Evolutionary conservation across 352 stramenopile species (phyloP).

Genomic region (Phytopythium boreale): DNA sequence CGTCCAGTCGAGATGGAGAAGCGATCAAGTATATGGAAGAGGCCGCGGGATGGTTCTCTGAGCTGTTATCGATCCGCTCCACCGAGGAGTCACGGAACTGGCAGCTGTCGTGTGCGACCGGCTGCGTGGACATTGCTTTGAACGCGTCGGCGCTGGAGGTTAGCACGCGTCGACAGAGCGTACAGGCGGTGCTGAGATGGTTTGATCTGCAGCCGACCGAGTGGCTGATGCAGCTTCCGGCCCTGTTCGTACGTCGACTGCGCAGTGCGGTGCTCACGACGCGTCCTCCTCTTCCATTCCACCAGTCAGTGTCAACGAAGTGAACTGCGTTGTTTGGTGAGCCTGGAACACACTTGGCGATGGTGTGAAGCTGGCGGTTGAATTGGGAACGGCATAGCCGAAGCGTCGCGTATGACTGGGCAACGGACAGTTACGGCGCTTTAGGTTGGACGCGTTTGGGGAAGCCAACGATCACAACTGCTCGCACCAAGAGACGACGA

Average conservation of each 20-base stretch:
- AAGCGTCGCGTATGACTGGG: neutral
- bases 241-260: constrained; percentile 24
- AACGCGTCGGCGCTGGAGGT: constrained; percentile 7
- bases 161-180: constrained; percentile 2
- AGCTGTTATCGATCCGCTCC: constrained; percentile 13
- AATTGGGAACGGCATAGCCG: neutral
- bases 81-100: constrained; percentile 6
- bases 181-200: constrained; percentile 20
- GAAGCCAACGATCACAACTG: neutral
- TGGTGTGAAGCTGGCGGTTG: neutral
- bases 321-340: neutral
- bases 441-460: neutral
- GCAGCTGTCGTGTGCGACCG: constrained; percentile 10
- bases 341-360: neutral
- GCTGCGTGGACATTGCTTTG: constrained; percentile 21
- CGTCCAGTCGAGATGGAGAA: neutral
- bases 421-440: neutral
- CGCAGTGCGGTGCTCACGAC: constrained; percentile 24
- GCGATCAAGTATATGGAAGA: constrained; percentile 16
- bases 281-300: neutral
- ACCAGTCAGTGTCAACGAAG: neutral
- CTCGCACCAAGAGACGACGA: neutral
- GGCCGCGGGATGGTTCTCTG: constrained; percentile 16
- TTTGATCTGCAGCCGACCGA: constrained; percentile 16
- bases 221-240: constrained; percentile 12